phyloP scores from a whole-genome alignment of 2,329 filamentous ascomycete species.

The Ceratocystis smalleyi region DNA sequence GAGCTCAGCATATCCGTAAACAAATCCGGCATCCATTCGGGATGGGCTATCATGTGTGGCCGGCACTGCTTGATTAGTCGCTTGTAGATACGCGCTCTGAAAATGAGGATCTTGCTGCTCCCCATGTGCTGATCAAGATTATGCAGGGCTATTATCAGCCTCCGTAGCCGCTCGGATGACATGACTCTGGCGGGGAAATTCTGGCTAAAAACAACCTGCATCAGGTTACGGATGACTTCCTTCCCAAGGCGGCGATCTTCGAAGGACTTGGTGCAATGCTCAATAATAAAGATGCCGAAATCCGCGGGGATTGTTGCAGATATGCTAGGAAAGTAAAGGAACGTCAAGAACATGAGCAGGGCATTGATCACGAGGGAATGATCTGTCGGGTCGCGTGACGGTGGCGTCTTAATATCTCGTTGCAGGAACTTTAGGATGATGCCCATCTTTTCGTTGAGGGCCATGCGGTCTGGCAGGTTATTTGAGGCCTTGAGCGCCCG shows the following conservation, averaged over 20 bases:
- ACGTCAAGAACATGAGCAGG: slow-evolving; percentile 58
- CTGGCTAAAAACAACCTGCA: slow-evolving; percentile 68
- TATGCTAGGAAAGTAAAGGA: slow-evolving; percentile 60
- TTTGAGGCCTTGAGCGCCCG: slow-evolving; percentile 66
- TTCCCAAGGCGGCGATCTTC: slow-evolving; percentile 57
- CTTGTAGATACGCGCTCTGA: slow-evolving; percentile 64
- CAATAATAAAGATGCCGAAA: slow-evolving; percentile 64
- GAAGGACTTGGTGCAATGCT: slow-evolving; percentile 61
- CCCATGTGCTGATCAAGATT: slow-evolving; percentile 56
- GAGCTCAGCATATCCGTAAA: slow-evolving; percentile 69
- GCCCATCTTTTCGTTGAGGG: slow-evolving; percentile 59
- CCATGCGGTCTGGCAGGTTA: slow-evolving; percentile 59
- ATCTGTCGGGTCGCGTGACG: slow-evolving; percentile 41
- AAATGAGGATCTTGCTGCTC: slow-evolving; percentile 67
- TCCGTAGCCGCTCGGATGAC: slow-evolving; percentile 53
- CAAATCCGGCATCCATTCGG: slow-evolving; percentile 68
- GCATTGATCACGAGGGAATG: slow-evolving; percentile 61
- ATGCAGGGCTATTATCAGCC: slow-evolving; percentile 54
- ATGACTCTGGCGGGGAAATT: slow-evolving; percentile 62
- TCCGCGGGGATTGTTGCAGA: slow-evolving; percentile 57
- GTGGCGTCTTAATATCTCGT: slow-evolving; percentile 56
- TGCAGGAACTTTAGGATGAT: slow-evolving; percentile 69
- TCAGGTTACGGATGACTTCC: slow-evolving; percentile 59
- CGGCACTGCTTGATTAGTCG: slow-evolving; percentile 58
- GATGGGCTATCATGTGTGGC: slow-evolving; percentile 51